Percentiles rank a stretch among this genome's conserved stretches.
These are phyloP conservation scores for Neoconidiobolus thromboides DNA, from an alignment of 371 early-diverging fungal species.

Conservation along the genomic window DNA sequence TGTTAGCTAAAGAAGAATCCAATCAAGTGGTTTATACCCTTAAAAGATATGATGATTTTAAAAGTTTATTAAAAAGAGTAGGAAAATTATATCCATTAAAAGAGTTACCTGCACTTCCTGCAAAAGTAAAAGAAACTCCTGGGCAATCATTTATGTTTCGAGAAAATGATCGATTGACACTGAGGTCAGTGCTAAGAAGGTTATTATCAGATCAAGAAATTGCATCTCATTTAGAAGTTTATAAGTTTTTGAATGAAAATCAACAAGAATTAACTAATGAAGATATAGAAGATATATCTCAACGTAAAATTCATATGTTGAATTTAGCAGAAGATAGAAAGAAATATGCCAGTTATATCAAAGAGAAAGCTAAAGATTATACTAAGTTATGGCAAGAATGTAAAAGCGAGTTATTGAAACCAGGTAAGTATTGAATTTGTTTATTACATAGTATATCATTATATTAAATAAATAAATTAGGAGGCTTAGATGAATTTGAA, in stretches of 20 bases:
- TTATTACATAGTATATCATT: neutral
- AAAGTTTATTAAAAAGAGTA: neutral
- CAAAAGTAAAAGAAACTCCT: neutral
- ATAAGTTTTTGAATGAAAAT: constrained; percentile 24
- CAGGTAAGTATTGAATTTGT: constrained; percentile 16
- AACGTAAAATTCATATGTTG: constrained; percentile 19
- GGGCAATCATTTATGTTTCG: constrained; percentile 10
- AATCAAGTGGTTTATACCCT: neutral
- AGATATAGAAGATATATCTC: constrained; percentile 20
- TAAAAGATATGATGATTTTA: constrained; percentile 1
- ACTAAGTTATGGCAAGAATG: constrained; percentile 25
- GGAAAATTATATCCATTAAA: constrained; percentile 11
- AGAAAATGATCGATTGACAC: constrained; percentile 31
- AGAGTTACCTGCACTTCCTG: constrained; percentile 7
- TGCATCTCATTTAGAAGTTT: constrained; percentile 15
- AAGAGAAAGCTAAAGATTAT: constrained; percentile 26
- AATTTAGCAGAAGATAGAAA: constrained; percentile 22
- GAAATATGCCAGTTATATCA: constrained; percentile 23
- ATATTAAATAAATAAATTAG: constrained; percentile 2
- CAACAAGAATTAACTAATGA: constrained; percentile 18
- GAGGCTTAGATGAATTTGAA: constrained; percentile 19
- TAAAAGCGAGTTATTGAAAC: constrained; percentile 27
- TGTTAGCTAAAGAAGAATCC: neutral
- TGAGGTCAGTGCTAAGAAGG: constrained; percentile 25
- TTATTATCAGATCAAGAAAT: constrained; percentile 20